phyloP scores from a whole-genome alignment of 1,284 basidiomycete species.

The Amylostereum areolatum region DNA sequence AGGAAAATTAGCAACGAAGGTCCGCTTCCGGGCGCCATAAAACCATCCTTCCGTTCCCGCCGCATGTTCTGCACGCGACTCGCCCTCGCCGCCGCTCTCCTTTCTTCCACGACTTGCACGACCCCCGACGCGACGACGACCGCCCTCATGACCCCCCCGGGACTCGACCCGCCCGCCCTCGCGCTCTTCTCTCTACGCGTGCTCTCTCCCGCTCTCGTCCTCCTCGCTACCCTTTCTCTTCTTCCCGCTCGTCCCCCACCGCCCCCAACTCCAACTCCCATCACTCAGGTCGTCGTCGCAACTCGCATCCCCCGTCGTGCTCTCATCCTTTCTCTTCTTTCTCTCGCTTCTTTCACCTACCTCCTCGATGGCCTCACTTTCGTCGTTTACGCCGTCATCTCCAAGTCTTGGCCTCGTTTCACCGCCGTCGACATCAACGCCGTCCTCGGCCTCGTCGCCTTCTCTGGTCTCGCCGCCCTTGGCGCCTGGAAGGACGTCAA shows the following conservation, averaged over 20 bases:
- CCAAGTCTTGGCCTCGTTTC: constrained; percentile 55
- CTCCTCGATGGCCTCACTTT: constrained; percentile 79
- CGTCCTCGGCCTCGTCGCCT: constrained; percentile 60
- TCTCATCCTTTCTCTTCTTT: constrained; percentile 63
- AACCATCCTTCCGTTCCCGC: too few relatives aligned
- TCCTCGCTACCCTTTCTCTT: constrained; percentile 56
- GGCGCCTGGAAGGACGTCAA: constrained; percentile 73
- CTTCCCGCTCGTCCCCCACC: constrained; percentile 41
- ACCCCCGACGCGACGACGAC: constrained; percentile 9
- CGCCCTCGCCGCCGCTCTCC: constrained; percentile 1
- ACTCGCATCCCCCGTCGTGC: constrained; percentile 64
- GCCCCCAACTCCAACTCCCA: constrained; percentile 51
- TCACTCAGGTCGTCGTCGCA: constrained; percentile 71
- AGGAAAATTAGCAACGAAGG: too few relatives aligned
- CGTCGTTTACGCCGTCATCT: constrained; percentile 55
- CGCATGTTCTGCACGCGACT: too few relatives aligned
- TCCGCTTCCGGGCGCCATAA: too few relatives aligned
- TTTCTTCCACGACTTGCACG: constrained; percentile 14
- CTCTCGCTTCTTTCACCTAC: constrained; percentile 74
- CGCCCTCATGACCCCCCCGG: constrained; percentile 6
- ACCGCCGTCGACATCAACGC: constrained; percentile 68
- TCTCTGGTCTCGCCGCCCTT: constrained; percentile 61
- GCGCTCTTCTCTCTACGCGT: constrained; percentile 54
- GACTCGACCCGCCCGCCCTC: constrained; percentile 2
- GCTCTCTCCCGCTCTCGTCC: constrained; percentile 56